phyloP scores from a whole-genome alignment of 2,329 filamentous ascomycete species.

The Diaporthe sp. region DNA sequence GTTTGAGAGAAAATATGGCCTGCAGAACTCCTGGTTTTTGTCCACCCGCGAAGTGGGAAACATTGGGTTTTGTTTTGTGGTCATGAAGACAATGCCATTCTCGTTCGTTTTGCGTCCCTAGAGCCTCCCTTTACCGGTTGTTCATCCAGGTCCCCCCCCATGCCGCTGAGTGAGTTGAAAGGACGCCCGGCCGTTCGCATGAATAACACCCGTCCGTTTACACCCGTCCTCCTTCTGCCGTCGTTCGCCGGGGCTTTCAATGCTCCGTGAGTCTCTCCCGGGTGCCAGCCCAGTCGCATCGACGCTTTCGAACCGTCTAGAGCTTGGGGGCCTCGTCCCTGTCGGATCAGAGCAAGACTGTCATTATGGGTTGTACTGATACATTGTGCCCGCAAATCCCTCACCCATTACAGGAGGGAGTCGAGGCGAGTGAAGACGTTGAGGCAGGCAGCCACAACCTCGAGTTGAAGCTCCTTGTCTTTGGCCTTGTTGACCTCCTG shows the following conservation, averaged over 20 bases:
- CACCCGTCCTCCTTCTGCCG: background rate
- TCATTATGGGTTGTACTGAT: constrained; percentile 33
- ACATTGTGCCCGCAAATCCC: constrained; percentile 4
- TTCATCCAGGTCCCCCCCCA: constrained; percentile 13
- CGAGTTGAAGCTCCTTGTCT: constrained; percentile 95
- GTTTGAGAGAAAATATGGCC: constrained; percentile 22
- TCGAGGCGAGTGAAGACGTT: constrained; percentile 98
- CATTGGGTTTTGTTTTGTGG: constrained; percentile 8
- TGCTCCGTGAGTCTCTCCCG: constrained; percentile 11
- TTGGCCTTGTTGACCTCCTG: constrained; percentile 86
- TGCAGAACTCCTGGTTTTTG: constrained; percentile 24
- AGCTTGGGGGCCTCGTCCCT: background rate
- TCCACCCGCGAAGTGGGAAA: constrained; percentile 7
- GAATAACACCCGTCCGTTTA: constrained; percentile 8
- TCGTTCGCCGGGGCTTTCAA: background rate
- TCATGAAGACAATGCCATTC: constrained; percentile 35
- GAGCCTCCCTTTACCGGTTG: constrained; percentile 1
- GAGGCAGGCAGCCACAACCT: constrained; percentile 96
- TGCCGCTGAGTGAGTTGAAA: constrained; percentile 20
- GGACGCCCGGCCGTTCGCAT: constrained; percentile 25
- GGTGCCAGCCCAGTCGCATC: constrained; percentile 18
- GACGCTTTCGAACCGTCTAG: constrained; percentile 6
- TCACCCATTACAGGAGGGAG: constrained; percentile 79
- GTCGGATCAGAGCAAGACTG: constrained; percentile 23
- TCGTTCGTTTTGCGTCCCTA: constrained; percentile 31